These are phyloP conservation scores for Starmerella kuoi DNA, from an alignment of 805 yeast species.

Conservation along the genomic window DNA sequence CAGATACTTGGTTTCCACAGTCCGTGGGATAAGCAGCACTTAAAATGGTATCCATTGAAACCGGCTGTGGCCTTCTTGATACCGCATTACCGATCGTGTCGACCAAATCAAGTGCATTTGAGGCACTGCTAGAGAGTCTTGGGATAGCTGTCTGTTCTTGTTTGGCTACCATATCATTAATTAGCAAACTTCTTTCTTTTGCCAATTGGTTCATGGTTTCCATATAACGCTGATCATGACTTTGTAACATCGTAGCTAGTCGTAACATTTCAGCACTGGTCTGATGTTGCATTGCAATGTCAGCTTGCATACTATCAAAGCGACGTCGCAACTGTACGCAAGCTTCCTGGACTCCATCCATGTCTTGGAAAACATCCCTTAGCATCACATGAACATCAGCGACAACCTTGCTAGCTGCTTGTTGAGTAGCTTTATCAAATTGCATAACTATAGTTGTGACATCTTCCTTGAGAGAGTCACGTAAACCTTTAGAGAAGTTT, in stretches of 20 bases:
- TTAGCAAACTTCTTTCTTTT: neutral
- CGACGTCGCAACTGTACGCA: neutral
- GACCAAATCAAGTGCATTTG: neutral
- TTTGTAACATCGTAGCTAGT: neutral
- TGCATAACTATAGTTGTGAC: neutral
- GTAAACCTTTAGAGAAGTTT: neutral
- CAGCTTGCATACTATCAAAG: conserved; percentile 1
- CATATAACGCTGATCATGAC: neutral
- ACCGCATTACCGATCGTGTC: too few species aligned
- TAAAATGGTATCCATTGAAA: too few species aligned
- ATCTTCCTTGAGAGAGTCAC: neutral
- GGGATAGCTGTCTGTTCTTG: neutral
- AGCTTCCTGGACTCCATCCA: neutral
- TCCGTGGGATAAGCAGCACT: too few species aligned
- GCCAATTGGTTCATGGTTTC: neutral
- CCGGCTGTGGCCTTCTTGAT: too few species aligned
- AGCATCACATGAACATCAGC: neutral
- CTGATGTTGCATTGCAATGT: neutral
- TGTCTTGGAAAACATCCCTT: neutral
- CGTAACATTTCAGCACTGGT: neutral
- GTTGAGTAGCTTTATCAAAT: neutral
- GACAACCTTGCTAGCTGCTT: neutral
- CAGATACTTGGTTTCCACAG: too few species aligned
- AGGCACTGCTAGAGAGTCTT: neutral
- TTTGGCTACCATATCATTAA: neutral